phyloP scores from a whole-genome alignment of 106 monocot genomes.

The Ottelia alismoides region DNA sequence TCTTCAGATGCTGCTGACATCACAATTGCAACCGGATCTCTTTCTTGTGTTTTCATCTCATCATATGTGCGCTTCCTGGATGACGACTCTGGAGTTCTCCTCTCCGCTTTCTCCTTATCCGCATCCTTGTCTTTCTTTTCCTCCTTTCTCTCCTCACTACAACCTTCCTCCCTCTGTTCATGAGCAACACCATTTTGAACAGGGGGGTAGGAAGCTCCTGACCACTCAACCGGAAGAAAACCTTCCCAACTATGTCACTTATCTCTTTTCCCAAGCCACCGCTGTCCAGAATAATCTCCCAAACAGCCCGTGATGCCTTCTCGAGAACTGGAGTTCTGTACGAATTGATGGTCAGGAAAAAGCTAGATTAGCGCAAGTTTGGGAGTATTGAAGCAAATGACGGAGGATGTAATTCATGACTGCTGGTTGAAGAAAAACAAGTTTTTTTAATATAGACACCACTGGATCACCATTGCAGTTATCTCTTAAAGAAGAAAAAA shows the following conservation, averaged over 20 bases:
- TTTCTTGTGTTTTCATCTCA: slow-evolving; percentile 4
- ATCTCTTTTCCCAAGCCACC: slow-evolving; percentile 66
- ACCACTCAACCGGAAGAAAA: slow-evolving; percentile 46
- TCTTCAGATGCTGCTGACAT: no score
- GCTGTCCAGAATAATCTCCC: slow-evolving; percentile 67
- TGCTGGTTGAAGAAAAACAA: no score
- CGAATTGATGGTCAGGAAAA: no score
- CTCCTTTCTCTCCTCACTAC: no score
- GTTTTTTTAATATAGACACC: no score
- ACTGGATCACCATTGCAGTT: no score
- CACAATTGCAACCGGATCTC: background rate
- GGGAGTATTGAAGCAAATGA: no score
- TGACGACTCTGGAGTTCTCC: background rate
- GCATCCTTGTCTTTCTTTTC: no score
- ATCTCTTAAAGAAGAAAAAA: no score
- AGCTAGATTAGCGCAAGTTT: no score
- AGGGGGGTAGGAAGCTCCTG: slow-evolving; percentile 17
- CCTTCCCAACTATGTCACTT: slow-evolving; percentile 68
- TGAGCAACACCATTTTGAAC: background rate
- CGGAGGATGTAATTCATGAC: no score
- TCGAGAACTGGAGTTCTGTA: slow-evolving; percentile 77
- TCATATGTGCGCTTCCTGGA: slow-evolving; percentile 9
- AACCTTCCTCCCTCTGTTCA: slow-evolving; percentile 7
- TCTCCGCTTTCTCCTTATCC: slow-evolving; percentile 10
- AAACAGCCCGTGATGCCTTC: slow-evolving; percentile 79